Percentiles rank a stretch among this genome's conserved stretches.
phyloP scores from a whole-genome alignment of 169 alveolate species.

The Eimeria nieschulzi region DNA sequence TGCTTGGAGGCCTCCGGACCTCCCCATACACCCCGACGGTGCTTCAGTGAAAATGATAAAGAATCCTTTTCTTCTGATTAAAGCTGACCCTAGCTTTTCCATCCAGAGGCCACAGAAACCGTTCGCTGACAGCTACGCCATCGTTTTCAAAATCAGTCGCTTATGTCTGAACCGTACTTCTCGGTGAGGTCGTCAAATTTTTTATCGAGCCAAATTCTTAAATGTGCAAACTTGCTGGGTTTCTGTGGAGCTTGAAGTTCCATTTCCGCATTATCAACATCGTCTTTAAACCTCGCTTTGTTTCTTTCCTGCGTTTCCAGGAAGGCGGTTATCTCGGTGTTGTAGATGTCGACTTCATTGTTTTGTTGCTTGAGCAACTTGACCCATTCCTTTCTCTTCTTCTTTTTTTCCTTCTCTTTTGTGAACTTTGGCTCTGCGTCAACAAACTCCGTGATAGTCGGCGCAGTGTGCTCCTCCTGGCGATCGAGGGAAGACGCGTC shows the following conservation, averaged over 20 bases:
- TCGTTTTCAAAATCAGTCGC: not conserved
- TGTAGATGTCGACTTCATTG: not conserved
- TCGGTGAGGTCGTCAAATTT: not conserved
- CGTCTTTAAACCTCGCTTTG: slow-evolving; percentile 6
- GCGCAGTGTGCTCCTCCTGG: not conserved
- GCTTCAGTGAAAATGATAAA: not conserved
- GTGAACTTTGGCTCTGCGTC: not conserved
- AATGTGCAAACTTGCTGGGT: not conserved
- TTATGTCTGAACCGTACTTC: slow-evolving; percentile 11
- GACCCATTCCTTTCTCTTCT: not conserved
- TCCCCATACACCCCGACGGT: not conserved
- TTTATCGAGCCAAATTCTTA: not conserved
- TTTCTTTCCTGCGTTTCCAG: not conserved
- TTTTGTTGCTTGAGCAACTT: not conserved
- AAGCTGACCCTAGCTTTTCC: not conserved
- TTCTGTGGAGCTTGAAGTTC: not conserved
- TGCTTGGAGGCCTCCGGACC: not conserved
- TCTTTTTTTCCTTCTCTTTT: slow-evolving; percentile 11
- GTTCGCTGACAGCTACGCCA: not conserved
- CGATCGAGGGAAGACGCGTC: not conserved
- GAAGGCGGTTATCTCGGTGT: not conserved
- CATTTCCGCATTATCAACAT: slow-evolving; percentile 9
- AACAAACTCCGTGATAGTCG: slow-evolving; percentile 1
- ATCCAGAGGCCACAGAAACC: not conserved
- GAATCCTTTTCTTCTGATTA: too few relatives aligned